These are phyloP conservation scores for Tuber brumale DNA, from an alignment of 495 filamentous ascomycete genomes.

Conservation along the genomic window DNA sequence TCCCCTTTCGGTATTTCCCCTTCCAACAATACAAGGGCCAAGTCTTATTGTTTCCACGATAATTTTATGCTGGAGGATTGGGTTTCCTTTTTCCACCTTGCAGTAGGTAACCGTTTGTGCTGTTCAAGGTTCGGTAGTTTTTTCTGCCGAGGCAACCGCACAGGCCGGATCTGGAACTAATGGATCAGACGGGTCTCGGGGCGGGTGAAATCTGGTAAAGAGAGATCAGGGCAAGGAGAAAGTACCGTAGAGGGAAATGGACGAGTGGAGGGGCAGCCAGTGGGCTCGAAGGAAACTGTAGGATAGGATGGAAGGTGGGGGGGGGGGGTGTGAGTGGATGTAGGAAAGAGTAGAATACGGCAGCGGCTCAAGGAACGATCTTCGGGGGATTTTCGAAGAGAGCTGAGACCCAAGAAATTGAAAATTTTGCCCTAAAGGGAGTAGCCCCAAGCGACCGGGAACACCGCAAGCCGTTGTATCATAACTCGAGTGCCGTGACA, in stretches of 20 bases:
- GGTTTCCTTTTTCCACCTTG: neutral
- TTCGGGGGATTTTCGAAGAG: slow-evolving; percentile 20
- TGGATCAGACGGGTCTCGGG: slow-evolving; percentile 16
- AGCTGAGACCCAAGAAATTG: slow-evolving; percentile 8
- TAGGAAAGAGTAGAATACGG: no score
- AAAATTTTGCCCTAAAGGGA: slow-evolving; percentile 15
- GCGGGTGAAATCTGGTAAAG: slow-evolving; percentile 12
- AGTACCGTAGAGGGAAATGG: slow-evolving; percentile 17
- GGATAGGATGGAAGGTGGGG: slow-evolving; percentile 25
- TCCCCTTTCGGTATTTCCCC: slow-evolving; percentile 17
- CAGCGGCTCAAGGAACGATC: slow-evolving; percentile 16
- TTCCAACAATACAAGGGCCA: neutral
- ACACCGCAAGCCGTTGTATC: slow-evolving; percentile 20
- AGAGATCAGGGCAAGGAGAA: slow-evolving; percentile 11
- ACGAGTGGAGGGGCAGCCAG: slow-evolving; percentile 16
- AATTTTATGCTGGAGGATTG: neutral
- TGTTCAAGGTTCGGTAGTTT: slow-evolving; percentile 2
- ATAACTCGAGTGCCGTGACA: slow-evolving; percentile 28
- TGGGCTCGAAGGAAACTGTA: slow-evolving; percentile 17
- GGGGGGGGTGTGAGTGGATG: no score
- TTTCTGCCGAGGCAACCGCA: slow-evolving; percentile 8
- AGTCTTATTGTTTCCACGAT: neutral
- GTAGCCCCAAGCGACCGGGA: slow-evolving; percentile 32
- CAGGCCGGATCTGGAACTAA: slow-evolving; percentile 18
- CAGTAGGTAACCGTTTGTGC: neutral